Base-by-base conservation (phyloP, 1,284 basidiomycete genomes). In the Dichomitus squalens region DNA sequence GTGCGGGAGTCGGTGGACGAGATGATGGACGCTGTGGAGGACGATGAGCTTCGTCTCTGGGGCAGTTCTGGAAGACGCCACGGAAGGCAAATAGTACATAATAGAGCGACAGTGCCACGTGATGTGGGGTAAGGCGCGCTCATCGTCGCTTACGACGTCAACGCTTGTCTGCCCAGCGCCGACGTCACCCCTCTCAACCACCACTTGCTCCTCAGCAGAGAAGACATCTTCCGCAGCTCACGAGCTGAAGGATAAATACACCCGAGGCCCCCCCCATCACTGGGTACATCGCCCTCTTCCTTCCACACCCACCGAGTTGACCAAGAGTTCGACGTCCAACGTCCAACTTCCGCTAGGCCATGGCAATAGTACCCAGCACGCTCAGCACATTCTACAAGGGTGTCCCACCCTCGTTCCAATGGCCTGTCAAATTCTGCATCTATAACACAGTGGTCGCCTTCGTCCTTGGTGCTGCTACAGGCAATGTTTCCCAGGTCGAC, bases 401-500 rank as follows among this genome's bases (percentile, higher is more conserved):
- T 34, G 63, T 75, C 9, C 66, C 72, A 2, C 73, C 75, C 9
- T 68, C 77, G 4, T 75, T 83, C 39, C 70, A 75, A 41, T 90
- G 86, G 84, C 88, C 88, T 18, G 73, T 82, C 46, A 81, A 85
- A 64, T 81, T 90, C 66, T 88, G 85, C 63, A 55, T 79, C 0
- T 78, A 77, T 38, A 72, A 74, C 0, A 84, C 83, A 0, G 58
- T 70, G 5, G 69, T 69, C 1, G 79, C 82, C 8, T 92, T 82
- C 66, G 63, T 88, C 8, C 67, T 82, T 4, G 88, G 87, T 7
- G 48, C 90, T 21, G 53, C 91, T 29, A 93, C 90, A 0, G 81
- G 84, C 31, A 96, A 96, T 67, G 90, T 93, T 47, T 92, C 88
- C 7, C 93, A 95, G 73, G 93, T 96, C 29, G 92, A 94, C 66